Conservation (phyloP, 2,329 filamentous ascomycete species). For the Colletotrichum godetiae region DNA sequence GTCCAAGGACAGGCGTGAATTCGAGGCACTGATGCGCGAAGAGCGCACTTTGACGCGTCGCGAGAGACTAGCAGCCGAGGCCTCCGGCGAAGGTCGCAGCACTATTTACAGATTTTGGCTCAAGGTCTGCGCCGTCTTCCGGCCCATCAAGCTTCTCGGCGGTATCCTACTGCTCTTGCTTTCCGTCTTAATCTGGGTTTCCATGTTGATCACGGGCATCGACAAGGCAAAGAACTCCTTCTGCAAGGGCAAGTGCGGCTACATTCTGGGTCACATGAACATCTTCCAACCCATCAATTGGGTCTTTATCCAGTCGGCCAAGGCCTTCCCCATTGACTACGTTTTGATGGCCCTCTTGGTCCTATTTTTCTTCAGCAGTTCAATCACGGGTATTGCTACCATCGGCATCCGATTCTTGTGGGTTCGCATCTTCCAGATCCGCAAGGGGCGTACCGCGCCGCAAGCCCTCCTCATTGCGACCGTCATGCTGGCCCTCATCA, state of each 20-base stretch:
- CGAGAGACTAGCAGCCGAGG: slow-evolving; percentile 87
- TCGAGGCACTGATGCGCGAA: slow-evolving; percentile 88
- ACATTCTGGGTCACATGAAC: slow-evolving; percentile 87
- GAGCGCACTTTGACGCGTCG: slow-evolving; percentile 92
- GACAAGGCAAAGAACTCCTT: slow-evolving; percentile 97
- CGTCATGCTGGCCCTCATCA: slow-evolving; percentile 89
- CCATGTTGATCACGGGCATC: slow-evolving; percentile 94
- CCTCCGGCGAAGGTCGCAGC: slow-evolving; percentile 80
- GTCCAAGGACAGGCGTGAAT: slow-evolving; percentile 86
- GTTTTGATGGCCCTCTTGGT: slow-evolving; percentile 87
- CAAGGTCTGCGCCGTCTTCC: slow-evolving; percentile 83
- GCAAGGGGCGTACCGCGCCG: slow-evolving; percentile 87
- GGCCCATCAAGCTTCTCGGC: slow-evolving; percentile 88
- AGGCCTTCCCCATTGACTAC: slow-evolving; percentile 92
- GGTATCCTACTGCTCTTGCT: slow-evolving; percentile 83
- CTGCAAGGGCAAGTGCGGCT: slow-evolving; percentile 91
- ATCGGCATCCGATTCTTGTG: slow-evolving; percentile 97
- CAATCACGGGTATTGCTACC: slow-evolving; percentile 85
- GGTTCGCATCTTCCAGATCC: slow-evolving; percentile 92
- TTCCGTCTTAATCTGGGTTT: slow-evolving; percentile 82
- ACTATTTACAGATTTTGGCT: slow-evolving; percentile 81
- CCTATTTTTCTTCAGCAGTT: slow-evolving; percentile 88
- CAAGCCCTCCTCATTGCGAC: slow-evolving; percentile 93
- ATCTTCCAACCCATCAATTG: slow-evolving; percentile 97
- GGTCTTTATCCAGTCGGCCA: slow-evolving; percentile 83